These are phyloP conservation scores for Penicillium maclennaniae DNA, from an alignment of 495 filamentous ascomycete genomes.

Conservation along the genomic window DNA sequence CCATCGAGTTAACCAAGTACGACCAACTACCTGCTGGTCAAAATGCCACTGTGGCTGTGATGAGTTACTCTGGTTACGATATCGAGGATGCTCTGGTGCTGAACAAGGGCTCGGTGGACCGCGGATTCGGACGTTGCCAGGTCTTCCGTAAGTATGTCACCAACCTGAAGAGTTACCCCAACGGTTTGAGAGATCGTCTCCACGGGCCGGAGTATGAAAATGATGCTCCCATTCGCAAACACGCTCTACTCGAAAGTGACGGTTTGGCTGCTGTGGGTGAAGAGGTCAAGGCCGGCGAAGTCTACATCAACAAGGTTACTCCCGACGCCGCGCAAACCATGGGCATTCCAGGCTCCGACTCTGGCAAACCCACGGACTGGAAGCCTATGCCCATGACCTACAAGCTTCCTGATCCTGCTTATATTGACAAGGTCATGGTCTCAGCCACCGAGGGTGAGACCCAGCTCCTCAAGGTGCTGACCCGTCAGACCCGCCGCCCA, in stretches of 20 bases:
- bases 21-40: slow-evolving; percentile 96
- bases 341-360: slow-evolving; percentile 58
- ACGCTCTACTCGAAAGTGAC: slow-evolving; percentile 69
- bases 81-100: slow-evolving; percentile 97
- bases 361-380: slow-evolving; percentile 56
- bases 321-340: slow-evolving; percentile 68
- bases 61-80: slow-evolving; percentile 99
- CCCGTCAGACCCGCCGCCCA: slow-evolving; percentile 85
- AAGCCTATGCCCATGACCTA: slow-evolving; percentile 69
- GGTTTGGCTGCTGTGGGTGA: slow-evolving; percentile 82
- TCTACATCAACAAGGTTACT: slow-evolving; percentile 81
- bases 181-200: slow-evolving; percentile 71
- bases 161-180: slow-evolving; percentile 74
- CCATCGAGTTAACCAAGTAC: slow-evolving; percentile 95
- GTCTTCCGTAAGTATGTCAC: slow-evolving; percentile 87
- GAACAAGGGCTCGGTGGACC: slow-evolving; percentile 91
- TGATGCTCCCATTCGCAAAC: slow-evolving; percentile 64
- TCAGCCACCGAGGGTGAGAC: slow-evolving; percentile 79
- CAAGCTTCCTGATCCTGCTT: slow-evolving; percentile 75
- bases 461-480: slow-evolving; percentile 83
- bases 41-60: slow-evolving; percentile 94
- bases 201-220: slow-evolving; percentile 56
- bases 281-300: slow-evolving; percentile 66
- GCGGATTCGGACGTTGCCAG: slow-evolving; percentile 93
- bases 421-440: slow-evolving; percentile 92